phyloP scores from a whole-genome alignment of 2,329 filamentous ascomycete species.

The Hymenoscyphus fraxineus region DNA sequence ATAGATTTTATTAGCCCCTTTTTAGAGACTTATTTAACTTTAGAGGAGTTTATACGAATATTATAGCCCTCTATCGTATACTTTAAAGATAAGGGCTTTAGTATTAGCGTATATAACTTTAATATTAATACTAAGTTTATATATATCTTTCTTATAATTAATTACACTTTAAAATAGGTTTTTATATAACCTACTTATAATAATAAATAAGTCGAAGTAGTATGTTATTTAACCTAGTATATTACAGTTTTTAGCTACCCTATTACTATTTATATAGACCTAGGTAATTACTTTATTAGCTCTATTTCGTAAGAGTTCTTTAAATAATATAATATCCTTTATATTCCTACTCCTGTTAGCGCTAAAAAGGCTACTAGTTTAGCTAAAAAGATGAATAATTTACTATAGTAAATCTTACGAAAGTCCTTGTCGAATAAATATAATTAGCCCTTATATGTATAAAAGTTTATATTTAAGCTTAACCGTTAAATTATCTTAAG shows the following conservation, averaged over 20 bases:
- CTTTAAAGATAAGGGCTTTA: not conserved
- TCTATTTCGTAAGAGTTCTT: not conserved
- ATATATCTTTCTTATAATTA: not conserved
- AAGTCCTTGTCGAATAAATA: not conserved
- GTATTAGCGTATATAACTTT: not conserved
- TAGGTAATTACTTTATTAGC: not conserved
- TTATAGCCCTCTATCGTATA: not conserved
- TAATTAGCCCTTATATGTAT: not conserved
- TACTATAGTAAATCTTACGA: not conserved
- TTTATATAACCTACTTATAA: not conserved
- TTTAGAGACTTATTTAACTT: not conserved
- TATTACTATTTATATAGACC: not conserved
- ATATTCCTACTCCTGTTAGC: not conserved
- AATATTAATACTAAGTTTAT: not conserved
- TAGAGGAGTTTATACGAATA: not conserved
- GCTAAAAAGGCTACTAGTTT: not conserved
- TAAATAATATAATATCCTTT: not conserved
- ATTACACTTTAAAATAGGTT: not conserved
- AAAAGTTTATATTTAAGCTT: not conserved
- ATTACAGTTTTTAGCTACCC: not conserved
- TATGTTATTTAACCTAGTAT: not conserved
- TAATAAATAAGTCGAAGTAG: not conserved
- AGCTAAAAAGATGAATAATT: not conserved
- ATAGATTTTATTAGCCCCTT: not conserved
- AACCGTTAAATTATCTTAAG: not conserved